phyloP scores from a whole-genome alignment of 371 early-diverging fungal species.

The Coemansia sp. region DNA sequence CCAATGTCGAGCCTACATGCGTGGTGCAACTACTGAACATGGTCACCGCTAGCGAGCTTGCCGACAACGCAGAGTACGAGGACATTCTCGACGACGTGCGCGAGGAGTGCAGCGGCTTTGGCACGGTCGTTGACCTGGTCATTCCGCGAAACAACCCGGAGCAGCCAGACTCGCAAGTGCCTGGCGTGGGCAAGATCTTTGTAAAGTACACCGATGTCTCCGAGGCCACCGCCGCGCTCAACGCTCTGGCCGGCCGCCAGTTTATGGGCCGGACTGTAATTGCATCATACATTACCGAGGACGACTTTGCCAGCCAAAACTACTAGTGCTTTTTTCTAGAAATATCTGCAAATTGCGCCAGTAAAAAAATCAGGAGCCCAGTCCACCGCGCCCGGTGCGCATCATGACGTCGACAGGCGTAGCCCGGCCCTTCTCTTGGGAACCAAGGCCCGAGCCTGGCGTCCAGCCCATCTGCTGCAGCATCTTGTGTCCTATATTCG shows the following conservation, averaged over 20 bases:
- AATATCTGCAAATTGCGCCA: too few species aligned
- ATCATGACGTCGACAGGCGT: constrained; percentile 84
- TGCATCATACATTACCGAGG: constrained; percentile 77
- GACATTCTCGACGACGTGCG: constrained; percentile 90
- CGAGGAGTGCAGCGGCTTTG: constrained; percentile 89
- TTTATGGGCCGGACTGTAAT: constrained; percentile 93
- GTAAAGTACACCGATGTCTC: constrained; percentile 68
- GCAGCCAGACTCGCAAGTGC: constrained; percentile 49
- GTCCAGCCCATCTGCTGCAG: constrained; percentile 80
- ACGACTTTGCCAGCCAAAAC: constrained; percentile 62
- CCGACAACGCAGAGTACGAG: constrained; percentile 83
- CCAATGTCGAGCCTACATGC: constrained; percentile 32
- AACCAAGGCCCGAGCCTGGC: constrained; percentile 81
- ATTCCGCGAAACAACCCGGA: constrained; percentile 77
- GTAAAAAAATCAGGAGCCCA: constrained; percentile 59
- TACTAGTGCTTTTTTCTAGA: constrained; percentile 47
- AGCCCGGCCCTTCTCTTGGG: constrained; percentile 73
- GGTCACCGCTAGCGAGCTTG: constrained; percentile 87
- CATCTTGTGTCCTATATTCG: constrained; percentile 80
- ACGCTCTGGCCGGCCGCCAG: constrained; percentile 89
- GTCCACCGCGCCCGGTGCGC: constrained; percentile 71
- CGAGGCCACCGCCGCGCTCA: constrained; percentile 67
- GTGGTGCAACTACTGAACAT: constrained; percentile 88
- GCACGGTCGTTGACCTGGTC: constrained; percentile 71
- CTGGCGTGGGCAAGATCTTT: constrained; percentile 92